Base-by-base conservation (phyloP, 805 yeast genomes). In the Kodamaea sagamina region DNA sequence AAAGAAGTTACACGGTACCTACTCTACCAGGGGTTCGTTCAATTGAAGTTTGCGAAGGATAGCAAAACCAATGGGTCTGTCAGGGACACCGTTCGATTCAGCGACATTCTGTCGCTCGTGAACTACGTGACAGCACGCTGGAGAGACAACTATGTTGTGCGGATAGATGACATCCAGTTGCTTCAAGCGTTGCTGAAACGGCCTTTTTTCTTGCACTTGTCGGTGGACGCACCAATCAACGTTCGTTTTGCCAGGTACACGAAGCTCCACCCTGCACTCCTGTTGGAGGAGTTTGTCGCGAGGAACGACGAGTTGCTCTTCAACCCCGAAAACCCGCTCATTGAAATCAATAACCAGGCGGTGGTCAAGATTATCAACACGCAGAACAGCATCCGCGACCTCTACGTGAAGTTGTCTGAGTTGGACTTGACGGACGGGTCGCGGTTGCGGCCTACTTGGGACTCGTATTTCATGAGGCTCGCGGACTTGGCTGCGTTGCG, bases 401-500 rank as follows among this genome's bases (percentile, higher is more conserved):
- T 72, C 34, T 65, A 61, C 41, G 60, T 60, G 21, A 68, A 68
- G 44, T 61, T 68, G 15, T 67, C 79, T 15, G 72, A 68, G 48
- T 54, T 71, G 42, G 61, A 64, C 37, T 50, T 71, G 29, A 39
- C 54, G n/a, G 66, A 71, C 47, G 39, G 48, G 5, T 53, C 67
- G 4, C 67, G 96, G 26, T 69, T 88, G 25, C 69, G 99, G 43
- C 99, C 99, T 1, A 78, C 83, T 3, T 93, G 99, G 99, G 99
- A 93, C 61, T 78, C 92, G 1, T 93, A 93, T 61, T 93, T 93
- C 63, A 93, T 93, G 99, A 72, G 82, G 32, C 65, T 93, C 46
- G 97, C 99, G 0, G 89, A 88, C 51, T 73, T 93, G 55, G 99
- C 99, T 0, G 96, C 99, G 0, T 70, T 83, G 36, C 72, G 99